Evolutionary conservation across 352 stramenopile species (phyloP).

Genomic region (Globisporangium lucens): DNA sequence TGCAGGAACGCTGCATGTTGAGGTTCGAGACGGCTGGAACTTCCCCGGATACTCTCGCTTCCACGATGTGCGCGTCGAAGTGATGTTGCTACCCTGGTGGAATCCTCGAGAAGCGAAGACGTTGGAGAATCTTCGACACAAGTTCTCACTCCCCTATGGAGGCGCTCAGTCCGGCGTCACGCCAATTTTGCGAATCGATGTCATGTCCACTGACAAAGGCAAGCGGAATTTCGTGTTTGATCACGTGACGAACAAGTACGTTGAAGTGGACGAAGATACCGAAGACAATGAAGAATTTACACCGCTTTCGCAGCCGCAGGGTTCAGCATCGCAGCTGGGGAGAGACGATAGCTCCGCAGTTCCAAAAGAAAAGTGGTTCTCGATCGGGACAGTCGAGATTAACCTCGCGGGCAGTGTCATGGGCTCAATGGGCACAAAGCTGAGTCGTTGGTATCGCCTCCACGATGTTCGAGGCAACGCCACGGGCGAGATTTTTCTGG

Average conservation of each 20-base stretch:
- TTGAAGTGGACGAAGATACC: constrained; percentile 76
- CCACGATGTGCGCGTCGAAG: constrained; percentile 80
- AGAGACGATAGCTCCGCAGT: constrained; percentile 57
- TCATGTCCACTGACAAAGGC: constrained; percentile 61
- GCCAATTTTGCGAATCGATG: constrained; percentile 77
- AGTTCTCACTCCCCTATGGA: constrained; percentile 79
- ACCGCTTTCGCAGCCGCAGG: constrained; percentile 19
- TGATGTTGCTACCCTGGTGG: constrained; percentile 87
- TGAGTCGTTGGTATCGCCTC: constrained; percentile 84
- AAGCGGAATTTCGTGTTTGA: constrained; percentile 87
- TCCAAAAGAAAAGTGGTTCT: constrained; percentile 65
- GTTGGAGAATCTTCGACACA: constrained; percentile 75
- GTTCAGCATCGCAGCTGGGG: constrained; percentile 18
- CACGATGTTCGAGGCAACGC: constrained; percentile 74
- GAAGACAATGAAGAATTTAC: constrained; percentile 32
- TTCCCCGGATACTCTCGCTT: constrained; percentile 81
- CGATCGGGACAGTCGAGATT: constrained; percentile 77
- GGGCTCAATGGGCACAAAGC: constrained; percentile 58
- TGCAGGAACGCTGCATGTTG: constrained; percentile 71
- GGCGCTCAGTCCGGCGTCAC: constrained; percentile 85
- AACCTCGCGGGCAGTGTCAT: constrained; percentile 87
- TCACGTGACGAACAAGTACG: constrained; percentile 80
- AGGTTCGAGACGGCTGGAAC: constrained; percentile 84
- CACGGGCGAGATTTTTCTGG: constrained; percentile 83
- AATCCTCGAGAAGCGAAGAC: constrained; percentile 66